Evolutionary conservation across 2,329 filamentous ascomycete genomes (phyloP).

Genomic region (Fusarium compactum): DNA sequence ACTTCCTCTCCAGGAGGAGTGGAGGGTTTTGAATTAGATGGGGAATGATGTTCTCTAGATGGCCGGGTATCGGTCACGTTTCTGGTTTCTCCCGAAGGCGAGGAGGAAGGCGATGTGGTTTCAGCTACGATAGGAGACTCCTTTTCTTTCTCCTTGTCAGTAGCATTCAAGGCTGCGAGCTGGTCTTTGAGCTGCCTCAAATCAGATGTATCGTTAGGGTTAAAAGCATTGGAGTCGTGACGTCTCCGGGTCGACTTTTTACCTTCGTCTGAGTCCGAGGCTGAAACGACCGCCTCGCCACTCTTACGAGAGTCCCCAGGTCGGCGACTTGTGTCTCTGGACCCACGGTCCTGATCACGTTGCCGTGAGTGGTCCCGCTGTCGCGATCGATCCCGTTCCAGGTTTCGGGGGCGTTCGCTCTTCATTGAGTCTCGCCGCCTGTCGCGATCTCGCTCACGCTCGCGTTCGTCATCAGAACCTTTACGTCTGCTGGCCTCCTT

Average conservation of each 20-base stretch:
- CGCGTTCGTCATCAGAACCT: conserved; percentile 50
- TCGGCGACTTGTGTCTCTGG: conserved; percentile 51
- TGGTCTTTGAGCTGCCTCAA: conserved; percentile 64
- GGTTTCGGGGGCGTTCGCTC: conserved; percentile 1
- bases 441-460: conserved; percentile 41
- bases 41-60: conserved; percentile 28
- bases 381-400: conserved; percentile 36
- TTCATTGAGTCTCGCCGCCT: conserved; percentile 7
- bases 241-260: conserved; percentile 55
- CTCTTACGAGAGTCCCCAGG: conserved; percentile 56
- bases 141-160: conserved; percentile 44
- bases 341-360: conserved; percentile 41
- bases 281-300: conserved; percentile 51
- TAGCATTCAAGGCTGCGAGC: conserved; percentile 57
- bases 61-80: conserved; percentile 24
- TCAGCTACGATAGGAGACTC: conserved; percentile 38
- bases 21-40: conserved; percentile 30
- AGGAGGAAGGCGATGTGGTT: conserved; percentile 45
- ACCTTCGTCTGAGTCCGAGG: conserved; percentile 59
- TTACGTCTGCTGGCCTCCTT: conserved; percentile 48
- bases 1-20: conserved; percentile 48
- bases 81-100: conserved; percentile 31
- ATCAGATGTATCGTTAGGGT: conserved; percentile 65
- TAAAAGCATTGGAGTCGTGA: conserved; percentile 58
- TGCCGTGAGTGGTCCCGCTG: conserved; percentile 40